These are phyloP conservation scores for Capronia coronata DNA, from an alignment of 2,329 filamentous ascomycete species.

Conservation along the genomic window DNA sequence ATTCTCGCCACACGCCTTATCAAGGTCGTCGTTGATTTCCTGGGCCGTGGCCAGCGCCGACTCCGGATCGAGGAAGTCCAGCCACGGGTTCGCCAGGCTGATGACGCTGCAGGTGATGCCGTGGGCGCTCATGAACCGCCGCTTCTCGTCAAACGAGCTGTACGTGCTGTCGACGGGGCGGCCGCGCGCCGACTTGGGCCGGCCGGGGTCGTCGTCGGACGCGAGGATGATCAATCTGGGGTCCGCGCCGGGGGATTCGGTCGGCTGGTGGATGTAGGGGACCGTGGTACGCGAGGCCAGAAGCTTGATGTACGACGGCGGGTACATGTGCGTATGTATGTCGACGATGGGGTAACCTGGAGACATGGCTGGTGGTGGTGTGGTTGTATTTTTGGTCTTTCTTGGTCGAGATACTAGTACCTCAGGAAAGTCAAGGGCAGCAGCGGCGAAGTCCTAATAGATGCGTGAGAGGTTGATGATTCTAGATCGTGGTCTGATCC, in stretches of 20 bases:
- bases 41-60: slow-evolving; percentile 59
- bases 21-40: slow-evolving; percentile 71
- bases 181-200: slow-evolving; percentile 50
- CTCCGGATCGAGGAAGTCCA: slow-evolving; percentile 66
- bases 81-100: slow-evolving; percentile 87
- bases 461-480: too few relatives aligned
- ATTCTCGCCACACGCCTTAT: slow-evolving; percentile 57
- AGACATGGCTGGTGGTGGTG: slow-evolving; percentile 5
- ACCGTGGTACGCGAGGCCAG: slow-evolving; percentile 47
- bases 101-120: slow-evolving; percentile 76
- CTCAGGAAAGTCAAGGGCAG: too few relatives aligned
- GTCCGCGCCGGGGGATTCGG: slow-evolving; percentile 27
- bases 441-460: too few relatives aligned
- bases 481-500: too few relatives aligned
- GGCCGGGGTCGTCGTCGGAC: slow-evolving; percentile 40
- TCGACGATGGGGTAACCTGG: slow-evolving; percentile 42
- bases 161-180: slow-evolving; percentile 79
- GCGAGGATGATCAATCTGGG: slow-evolving; percentile 44
- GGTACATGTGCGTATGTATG: slow-evolving; percentile 59
- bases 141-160: slow-evolving; percentile 70
- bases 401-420: neutral
- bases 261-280: slow-evolving; percentile 41
- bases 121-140: slow-evolving; percentile 83
- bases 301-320: slow-evolving; percentile 53
- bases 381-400: neutral